Percentiles rank a stretch among this genome's conserved stretches.
These are phyloP conservation scores for Malus sieversii DNA, from an alignment of 306 rosid species.

Conservation along the genomic window DNA sequence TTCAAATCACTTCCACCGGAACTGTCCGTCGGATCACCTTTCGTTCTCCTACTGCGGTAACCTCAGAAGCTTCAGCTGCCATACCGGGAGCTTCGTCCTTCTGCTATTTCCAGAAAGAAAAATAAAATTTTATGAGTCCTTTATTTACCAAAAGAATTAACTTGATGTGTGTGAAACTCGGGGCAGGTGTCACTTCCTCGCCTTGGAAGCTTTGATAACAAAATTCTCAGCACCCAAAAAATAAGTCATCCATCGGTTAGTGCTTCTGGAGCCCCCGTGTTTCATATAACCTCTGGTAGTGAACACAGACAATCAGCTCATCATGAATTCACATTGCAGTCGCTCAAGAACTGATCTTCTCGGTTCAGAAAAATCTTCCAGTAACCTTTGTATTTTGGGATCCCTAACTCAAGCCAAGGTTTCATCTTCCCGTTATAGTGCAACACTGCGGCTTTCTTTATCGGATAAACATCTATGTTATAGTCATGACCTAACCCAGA, in stretches of 20 bases:
- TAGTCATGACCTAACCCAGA: conserved; percentile 87
- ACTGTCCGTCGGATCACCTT: conserved; percentile 7
- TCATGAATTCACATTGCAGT: conserved; percentile 83
- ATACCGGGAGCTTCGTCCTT: conserved; percentile 8
- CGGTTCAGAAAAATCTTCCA: conserved; percentile 80
- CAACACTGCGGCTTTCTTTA: conserved; percentile 52
- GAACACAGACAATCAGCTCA: conserved; percentile 18
- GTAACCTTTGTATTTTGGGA: conserved; percentile 59
- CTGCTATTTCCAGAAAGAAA: conserved; percentile 24
- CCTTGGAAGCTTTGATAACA: conserved; percentile 23
- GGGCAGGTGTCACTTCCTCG: conserved; percentile 32
- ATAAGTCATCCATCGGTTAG: conserved; percentile 30
- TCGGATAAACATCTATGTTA: conserved; percentile 29
- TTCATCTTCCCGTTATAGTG: conserved; percentile 96
- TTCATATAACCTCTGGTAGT: conserved; percentile 33
- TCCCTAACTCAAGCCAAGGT: conserved; percentile 98
- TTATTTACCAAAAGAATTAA: conserved; percentile 54
- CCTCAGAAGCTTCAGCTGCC: conserved; percentile 32
- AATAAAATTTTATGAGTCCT: conserved; percentile 32
- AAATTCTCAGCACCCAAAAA: conserved; percentile 35
- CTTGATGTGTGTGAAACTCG: conserved; percentile 38
- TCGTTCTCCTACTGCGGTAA: conserved; percentile 24
- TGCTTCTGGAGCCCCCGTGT: conserved; percentile 32
- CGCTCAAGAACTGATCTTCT: conserved; percentile 81
- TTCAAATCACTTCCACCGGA: conserved; percentile 33